phyloP scores from a whole-genome alignment of 116 monocot species.

The Thalassia testudinum region DNA sequence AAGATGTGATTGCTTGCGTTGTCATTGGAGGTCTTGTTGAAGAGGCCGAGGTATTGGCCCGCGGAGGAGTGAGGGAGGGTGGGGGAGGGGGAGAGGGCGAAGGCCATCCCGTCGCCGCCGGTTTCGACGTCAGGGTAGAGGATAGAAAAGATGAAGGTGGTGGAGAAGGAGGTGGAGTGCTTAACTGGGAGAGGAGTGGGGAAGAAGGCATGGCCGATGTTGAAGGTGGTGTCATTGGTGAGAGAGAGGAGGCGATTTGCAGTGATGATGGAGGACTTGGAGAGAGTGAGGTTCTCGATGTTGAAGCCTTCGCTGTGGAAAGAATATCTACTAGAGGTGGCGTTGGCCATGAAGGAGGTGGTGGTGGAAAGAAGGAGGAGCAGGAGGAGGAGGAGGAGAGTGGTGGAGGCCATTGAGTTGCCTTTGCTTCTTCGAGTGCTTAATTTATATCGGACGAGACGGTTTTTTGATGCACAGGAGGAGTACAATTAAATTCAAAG shows the following conservation, averaged over 20 bases:
- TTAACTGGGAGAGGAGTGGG: conserved; percentile 6
- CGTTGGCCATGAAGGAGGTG: conserved; percentile 34
- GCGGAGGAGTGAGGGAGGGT: conserved; percentile 6
- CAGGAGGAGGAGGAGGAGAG: conserved; percentile 13
- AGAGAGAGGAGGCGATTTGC: conserved; percentile 21
- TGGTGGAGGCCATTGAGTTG: conserved; percentile 40
- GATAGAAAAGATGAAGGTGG: conserved; percentile 8
- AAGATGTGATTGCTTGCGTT: conserved; percentile 23
- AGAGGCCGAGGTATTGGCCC: conserved; percentile 9
- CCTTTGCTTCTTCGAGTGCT: too few relatives aligned
- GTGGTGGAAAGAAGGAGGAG: conserved; percentile 24
- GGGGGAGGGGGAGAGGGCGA: conserved; percentile 16
- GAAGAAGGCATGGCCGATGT: conserved; percentile 39
- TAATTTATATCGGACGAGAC: too few relatives aligned
- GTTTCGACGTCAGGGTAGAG: conserved; percentile 2
- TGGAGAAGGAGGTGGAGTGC: conserved; percentile 23
- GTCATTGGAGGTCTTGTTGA: conserved; percentile 24
- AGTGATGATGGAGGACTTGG: conserved; percentile 4
- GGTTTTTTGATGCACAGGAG: too few relatives aligned
- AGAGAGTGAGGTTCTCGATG: conserved; percentile 15
- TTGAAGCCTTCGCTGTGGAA: conserved; percentile 23
- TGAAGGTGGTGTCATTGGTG: conserved; percentile 20
- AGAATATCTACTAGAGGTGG: conserved; percentile 12
- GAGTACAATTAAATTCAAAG: too few relatives aligned
- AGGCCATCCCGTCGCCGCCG: conserved; percentile 33